Conservation (phyloP, 1,284 basidiomycete species). For the Lentinus polychrous region DNA sequence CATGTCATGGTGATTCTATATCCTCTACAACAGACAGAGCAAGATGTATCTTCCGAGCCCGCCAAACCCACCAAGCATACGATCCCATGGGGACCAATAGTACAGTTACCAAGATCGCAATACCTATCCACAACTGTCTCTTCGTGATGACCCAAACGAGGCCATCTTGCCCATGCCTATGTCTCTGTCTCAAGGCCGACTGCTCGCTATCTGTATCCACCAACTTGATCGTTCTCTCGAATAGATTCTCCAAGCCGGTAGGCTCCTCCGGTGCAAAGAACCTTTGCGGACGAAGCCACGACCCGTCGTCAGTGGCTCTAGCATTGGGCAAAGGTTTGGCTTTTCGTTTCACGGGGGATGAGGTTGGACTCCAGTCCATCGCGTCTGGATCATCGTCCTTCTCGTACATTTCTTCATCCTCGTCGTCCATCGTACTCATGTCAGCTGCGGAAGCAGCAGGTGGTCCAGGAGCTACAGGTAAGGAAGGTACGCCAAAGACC, state of each 20-base stretch:
- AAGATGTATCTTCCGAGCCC: too few relatives aligned
- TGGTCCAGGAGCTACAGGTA: conserved; percentile 10
- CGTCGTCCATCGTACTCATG: conserved; percentile 12
- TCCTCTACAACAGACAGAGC: too few relatives aligned
- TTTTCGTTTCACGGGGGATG: conserved; percentile 20
- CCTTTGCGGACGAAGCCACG: conserved; percentile 58
- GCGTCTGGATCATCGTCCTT: conserved; percentile 39
- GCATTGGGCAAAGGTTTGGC: conserved; percentile 13
- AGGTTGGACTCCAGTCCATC: conserved; percentile 66
- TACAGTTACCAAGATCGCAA: too few relatives aligned
- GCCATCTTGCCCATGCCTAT: too few relatives aligned
- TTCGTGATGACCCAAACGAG: too few relatives aligned
- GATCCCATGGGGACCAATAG: too few relatives aligned
- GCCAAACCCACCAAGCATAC: too few relatives aligned
- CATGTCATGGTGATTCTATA: too few relatives aligned
- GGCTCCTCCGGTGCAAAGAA: conserved; percentile 73
- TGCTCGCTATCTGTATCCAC: conserved; percentile 11
- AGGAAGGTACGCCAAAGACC: conserved; percentile 64
- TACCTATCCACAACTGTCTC: too few relatives aligned
- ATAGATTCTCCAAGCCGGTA: conserved; percentile 70
- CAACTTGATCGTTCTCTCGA: conserved; percentile 47
- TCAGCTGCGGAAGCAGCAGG: conserved; percentile 16
- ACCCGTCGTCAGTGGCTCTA: conserved; percentile 27
- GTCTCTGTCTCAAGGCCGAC: too few relatives aligned
- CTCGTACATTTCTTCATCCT: conserved; percentile 23